Base-by-base conservation (phyloP, 2,329 filamentous ascomycete species). In the Scleromitrula shiraiana region DNA sequence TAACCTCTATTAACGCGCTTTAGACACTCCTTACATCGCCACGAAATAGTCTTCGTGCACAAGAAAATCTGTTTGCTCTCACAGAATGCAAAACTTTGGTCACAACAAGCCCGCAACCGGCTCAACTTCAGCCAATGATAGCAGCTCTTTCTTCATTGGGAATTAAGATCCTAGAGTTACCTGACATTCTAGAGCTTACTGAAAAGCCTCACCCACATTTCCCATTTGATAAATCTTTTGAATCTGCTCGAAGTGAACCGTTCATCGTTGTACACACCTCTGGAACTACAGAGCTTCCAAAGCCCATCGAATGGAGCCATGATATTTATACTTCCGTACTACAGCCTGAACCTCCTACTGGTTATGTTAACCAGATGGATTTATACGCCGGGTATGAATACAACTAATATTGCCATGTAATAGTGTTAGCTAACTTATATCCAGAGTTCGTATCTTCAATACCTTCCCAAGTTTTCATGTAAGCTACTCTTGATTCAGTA, bases 391-490 rank as follows among this genome's bases (percentile, higher is more conserved):
- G 33, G 43, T 46, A 39, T 2, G 35, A 20, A 22, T 8, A 8
- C 15, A 36, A 10, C 3, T 2, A 14, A 30, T 9, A 10, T 15
- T 12, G 7, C 3, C 3, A 10, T 36, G 12, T 2, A 12, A 29
- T 20, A 3, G 4, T 5, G 6, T 29, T 2, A 36, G 41, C 41
- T 46, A 46, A 38, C 9, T 39, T 30, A 3, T 12, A 2, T 17
- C 15, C n/a, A 46, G 35, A 17, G 33, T 38, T 4, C 43, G 35
- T 14, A 29, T 39, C 14, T 46, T 46, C 3, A 46, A 46, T 3
- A 46, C 43, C 27, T 29, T 46, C 7, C 35, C 43, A 46, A 2
- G 1, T n/a, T 46, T 46, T 14, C 43, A 46, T 46, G 42, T 30
- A 45, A 37, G 42, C 26, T 8, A 10, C 6, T 7, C 4, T 35